phyloP scores from a whole-genome alignment of 768 basidiomycete genomes.

The Boletus rubropictus region DNA sequence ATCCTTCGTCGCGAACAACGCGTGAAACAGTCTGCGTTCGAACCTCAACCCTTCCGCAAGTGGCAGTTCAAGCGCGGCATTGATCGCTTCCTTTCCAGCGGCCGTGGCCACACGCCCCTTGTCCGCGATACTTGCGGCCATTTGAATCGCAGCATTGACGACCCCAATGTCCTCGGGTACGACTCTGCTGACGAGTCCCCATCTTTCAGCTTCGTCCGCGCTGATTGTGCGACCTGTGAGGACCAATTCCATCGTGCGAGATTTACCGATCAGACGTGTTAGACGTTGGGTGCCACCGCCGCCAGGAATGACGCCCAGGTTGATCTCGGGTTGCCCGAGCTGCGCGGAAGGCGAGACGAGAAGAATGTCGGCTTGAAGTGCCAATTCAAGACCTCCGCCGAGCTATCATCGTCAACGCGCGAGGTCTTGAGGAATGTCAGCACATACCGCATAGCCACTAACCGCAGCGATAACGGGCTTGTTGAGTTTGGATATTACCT shows the following conservation, averaged over 20 bases:
- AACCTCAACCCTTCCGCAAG: slow-evolving; percentile 80
- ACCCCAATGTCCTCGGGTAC: slow-evolving; percentile 76
- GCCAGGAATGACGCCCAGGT: slow-evolving; percentile 90
- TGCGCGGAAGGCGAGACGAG: slow-evolving; percentile 84
- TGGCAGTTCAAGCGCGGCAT: slow-evolving; percentile 82
- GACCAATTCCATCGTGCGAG: slow-evolving; percentile 89
- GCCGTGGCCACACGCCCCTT: slow-evolving; percentile 81
- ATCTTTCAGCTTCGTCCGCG: slow-evolving; percentile 76
- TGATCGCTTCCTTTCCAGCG: slow-evolving; percentile 91
- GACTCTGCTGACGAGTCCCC: slow-evolving; percentile 84
- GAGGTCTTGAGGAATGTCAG: neutral
- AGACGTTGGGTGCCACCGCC: slow-evolving; percentile 93
- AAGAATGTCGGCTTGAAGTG: slow-evolving; percentile 94
- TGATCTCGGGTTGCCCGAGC: slow-evolving; percentile 96
- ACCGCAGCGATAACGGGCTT: slow-evolving; percentile 98
- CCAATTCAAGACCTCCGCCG: slow-evolving; percentile 95
- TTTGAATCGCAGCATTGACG: slow-evolving; percentile 77
- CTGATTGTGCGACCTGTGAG: slow-evolving; percentile 79
- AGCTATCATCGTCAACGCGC: slow-evolving; percentile 48
- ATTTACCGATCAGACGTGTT: slow-evolving; percentile 80
- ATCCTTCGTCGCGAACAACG: slow-evolving; percentile 87
- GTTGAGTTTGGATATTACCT: slow-evolving; percentile 58
- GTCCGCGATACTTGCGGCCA: slow-evolving; percentile 72
- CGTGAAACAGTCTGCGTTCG: slow-evolving; percentile 87
- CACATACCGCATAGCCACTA: slow-evolving; percentile 82